Conservation (phyloP, 2,329 filamentous ascomycete species). For the Phyllosticta citriasiana region DNA sequence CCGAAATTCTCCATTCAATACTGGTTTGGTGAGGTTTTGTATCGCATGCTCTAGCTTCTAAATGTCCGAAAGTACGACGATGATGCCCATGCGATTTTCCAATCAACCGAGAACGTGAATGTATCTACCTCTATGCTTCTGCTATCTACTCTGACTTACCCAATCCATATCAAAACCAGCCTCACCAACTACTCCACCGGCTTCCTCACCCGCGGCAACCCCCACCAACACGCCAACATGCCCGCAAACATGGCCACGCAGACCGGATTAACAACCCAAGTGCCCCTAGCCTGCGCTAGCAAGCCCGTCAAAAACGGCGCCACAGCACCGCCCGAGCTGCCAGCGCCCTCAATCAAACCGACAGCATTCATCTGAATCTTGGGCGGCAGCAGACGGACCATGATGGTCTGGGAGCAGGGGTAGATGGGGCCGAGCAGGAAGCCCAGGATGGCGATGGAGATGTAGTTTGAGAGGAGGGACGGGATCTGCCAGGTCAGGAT, state of each 20-base stretch:
- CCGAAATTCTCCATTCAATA: too few species aligned
- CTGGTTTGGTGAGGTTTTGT: too few species aligned
- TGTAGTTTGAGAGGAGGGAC: constrained; percentile 49
- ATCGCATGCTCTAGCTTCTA: too few species aligned
- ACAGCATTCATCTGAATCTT: constrained; percentile 53
- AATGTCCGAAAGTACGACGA: too few species aligned
- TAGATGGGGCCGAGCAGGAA: constrained; percentile 71
- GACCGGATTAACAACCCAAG: constrained; percentile 56
- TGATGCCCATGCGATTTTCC: too few species aligned
- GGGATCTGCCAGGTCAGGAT: constrained; percentile 71
- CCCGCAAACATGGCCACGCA: constrained; percentile 54
- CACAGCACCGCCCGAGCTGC: constrained; percentile 55
- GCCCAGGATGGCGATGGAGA: constrained; percentile 51
- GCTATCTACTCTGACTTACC: too few species aligned
- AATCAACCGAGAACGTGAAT: background rate
- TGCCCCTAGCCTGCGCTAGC: constrained; percentile 51
- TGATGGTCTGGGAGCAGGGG: constrained; percentile 58
- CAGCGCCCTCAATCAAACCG: constrained; percentile 59
- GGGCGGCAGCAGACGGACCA: constrained; percentile 50
- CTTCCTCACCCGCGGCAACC: constrained; percentile 48
- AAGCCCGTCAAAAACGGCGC: constrained; percentile 58
- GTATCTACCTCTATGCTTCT: background rate
- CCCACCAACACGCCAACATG: constrained; percentile 58
- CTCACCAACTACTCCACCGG: constrained; percentile 41
- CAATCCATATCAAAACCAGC: too few species aligned